Conservation (phyloP, 495 filamentous ascomycete species). For the Aspergillus taichungensis region DNA sequence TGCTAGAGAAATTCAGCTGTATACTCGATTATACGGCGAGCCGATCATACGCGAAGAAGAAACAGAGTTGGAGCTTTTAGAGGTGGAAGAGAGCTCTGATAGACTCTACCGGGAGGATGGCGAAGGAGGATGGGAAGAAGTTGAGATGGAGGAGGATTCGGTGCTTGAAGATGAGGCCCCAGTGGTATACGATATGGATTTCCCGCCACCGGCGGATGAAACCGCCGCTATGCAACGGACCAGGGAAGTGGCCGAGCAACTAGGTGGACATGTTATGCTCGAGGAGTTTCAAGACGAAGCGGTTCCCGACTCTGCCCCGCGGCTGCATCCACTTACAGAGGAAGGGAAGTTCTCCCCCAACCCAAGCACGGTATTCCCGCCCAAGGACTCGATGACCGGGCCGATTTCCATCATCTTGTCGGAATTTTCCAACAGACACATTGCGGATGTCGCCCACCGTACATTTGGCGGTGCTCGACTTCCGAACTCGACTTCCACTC, state of each 20-base stretch:
- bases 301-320: slow-evolving; percentile 32
- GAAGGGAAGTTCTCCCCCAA: slow-evolving; percentile 55
- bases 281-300: slow-evolving; percentile 42
- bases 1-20: slow-evolving; percentile 61
- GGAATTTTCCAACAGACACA: slow-evolving; percentile 60
- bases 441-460: slow-evolving; percentile 56
- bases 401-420: slow-evolving; percentile 59
- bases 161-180: slow-evolving; percentile 19
- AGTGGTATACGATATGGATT: slow-evolving; percentile 37
- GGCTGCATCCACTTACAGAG: slow-evolving; percentile 56
- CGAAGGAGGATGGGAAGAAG: slow-evolving; percentile 52
- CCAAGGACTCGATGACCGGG: slow-evolving; percentile 53
- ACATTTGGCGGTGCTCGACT: slow-evolving; percentile 67
- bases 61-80: slow-evolving; percentile 23
- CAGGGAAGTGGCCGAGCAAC: slow-evolving; percentile 36
- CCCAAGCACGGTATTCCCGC: slow-evolving; percentile 64
- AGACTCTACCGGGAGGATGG: slow-evolving; percentile 48
- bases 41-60: slow-evolving; percentile 43
- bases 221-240: slow-evolving; percentile 29
- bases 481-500: slow-evolving; percentile 60
- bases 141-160: slow-evolving; percentile 35
- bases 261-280: slow-evolving; percentile 40
- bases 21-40: slow-evolving; percentile 71
- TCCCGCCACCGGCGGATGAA: slow-evolving; percentile 18
- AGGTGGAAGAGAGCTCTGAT: slow-evolving; percentile 26